Conservation (phyloP, 306 rosid species). For the Cyclanthera cordifolia region DNA sequence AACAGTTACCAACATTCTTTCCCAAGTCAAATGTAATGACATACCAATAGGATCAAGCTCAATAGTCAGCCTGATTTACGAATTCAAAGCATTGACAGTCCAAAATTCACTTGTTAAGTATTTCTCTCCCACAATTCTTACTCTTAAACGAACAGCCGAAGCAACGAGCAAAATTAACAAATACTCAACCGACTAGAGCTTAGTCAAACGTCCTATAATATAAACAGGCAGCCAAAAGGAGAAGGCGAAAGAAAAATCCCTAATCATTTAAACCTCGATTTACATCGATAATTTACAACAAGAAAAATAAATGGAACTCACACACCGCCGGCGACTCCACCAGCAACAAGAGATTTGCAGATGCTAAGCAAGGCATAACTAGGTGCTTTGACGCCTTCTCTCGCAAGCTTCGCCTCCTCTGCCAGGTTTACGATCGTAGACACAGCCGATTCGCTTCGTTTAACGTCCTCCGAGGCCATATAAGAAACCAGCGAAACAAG, state of each 20-base stretch:
- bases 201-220: background rate
- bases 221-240: background rate
- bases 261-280: background rate
- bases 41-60: background rate
- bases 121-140: background rate
- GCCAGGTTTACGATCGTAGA: conserved; percentile 77
- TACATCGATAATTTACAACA: background rate
- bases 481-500: background rate
- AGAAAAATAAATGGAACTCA: conserved; percentile 32
- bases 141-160: no score
- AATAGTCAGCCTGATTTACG: background rate
- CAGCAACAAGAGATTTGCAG: conserved; percentile 88
- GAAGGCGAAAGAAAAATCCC: no score
- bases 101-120: background rate
- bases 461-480: conserved; percentile 95
- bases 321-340: conserved; percentile 99
- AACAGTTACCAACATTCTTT: background rate
- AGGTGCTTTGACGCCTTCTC: conserved; percentile 78
- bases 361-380: conserved; percentile 45
- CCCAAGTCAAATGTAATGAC: background rate
- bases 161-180: background rate
- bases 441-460: conserved; percentile 65
- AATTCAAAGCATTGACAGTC: background rate
- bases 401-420: conserved; percentile 84
- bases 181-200: background rate